Conservation (phyloP, 805 yeast species). For the Komagataella kurtzmanii region DNA sequence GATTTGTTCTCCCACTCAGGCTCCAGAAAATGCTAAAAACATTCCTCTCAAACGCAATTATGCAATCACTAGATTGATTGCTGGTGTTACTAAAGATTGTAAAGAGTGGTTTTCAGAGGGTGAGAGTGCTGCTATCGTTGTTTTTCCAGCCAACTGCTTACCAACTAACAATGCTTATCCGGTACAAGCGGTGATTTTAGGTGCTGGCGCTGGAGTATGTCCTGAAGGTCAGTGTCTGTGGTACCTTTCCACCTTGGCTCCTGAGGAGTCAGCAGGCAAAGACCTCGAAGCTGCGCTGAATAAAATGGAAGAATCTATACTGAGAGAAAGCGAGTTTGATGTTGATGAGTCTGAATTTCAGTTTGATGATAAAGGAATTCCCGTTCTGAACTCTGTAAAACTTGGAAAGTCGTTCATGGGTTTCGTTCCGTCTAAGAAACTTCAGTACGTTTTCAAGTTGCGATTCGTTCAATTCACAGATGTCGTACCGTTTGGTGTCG, state of each 20-base stretch:
- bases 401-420: conserved; percentile 77
- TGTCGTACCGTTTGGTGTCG: conserved; percentile 42
- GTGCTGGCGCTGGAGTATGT: conserved; percentile 78
- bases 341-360: conserved; percentile 44
- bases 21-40: conserved; percentile 26
- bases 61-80: conserved; percentile 62
- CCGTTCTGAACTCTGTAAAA: conserved; percentile 67
- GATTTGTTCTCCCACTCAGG: conserved; percentile 62
- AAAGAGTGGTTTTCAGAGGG: conserved; percentile 82
- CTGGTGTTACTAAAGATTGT: conserved; percentile 78
- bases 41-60: conserved; percentile 26
- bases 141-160: conserved; percentile 80
- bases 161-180: conserved; percentile 52
- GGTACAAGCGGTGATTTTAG: conserved; percentile 80
- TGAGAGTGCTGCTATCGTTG: conserved; percentile 78
- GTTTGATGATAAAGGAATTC: conserved; percentile 42
- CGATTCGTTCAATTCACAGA: conserved; percentile 47
- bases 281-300: conserved; percentile 73
- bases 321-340: conserved; percentile 64
- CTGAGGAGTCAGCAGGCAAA: conserved; percentile 50
- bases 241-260: conserved; percentile 76
- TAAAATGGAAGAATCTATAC: conserved; percentile 66
- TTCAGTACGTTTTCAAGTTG: conserved; percentile 47
- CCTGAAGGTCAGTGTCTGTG: conserved; percentile 82
- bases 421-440: conserved; percentile 69